Evolutionary conservation across 306 rosid species (phyloP).

Genomic region (Acacia confusa): DNA sequence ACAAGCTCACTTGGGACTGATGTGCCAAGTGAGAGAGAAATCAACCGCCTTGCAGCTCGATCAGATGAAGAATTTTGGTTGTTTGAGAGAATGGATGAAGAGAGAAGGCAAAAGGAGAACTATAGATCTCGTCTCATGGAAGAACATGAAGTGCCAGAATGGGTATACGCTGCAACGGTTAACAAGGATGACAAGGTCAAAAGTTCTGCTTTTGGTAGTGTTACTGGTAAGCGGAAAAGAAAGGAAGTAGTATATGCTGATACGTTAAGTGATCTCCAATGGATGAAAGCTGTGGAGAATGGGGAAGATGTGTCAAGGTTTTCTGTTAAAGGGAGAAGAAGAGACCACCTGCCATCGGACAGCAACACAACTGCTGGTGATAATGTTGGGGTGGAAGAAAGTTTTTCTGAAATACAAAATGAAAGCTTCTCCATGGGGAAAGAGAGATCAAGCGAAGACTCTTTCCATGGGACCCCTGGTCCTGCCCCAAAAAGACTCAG

Average conservation of each 20-base stretch:
- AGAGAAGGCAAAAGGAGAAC: constrained; percentile 92
- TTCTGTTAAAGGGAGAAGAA: constrained; percentile 58
- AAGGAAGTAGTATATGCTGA: constrained; percentile 90
- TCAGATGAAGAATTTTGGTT: constrained; percentile 95
- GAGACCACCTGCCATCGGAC: constrained; percentile 51
- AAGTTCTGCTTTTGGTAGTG: constrained; percentile 34
- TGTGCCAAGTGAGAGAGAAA: constrained; percentile 99
- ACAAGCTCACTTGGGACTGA: constrained; percentile 94
- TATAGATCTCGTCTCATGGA: constrained; percentile 94
- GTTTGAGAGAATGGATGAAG: constrained; percentile 98
- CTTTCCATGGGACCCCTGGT: constrained; percentile 41
- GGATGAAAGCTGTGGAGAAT: constrained; percentile 94
- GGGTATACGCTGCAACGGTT: constrained; percentile 80
- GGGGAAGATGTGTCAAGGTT: constrained; percentile 70
- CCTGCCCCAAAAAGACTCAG: constrained; percentile 56
- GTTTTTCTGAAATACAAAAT: constrained; percentile 36
- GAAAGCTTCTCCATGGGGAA: constrained; percentile 43
- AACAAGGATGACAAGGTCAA: constrained; percentile 55
- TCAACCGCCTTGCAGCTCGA: constrained; percentile 97
- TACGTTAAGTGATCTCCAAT: constrained; percentile 80
- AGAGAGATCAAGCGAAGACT: constrained; percentile 68
- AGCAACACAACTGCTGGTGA: constrained; percentile 46
- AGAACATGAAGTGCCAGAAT: constrained; percentile 95
- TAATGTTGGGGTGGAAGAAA: constrained; percentile 46
- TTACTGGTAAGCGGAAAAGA: constrained; percentile 81